Conservation (phyloP, 805 yeast genomes). For the Wickerhamiella azymoides region DNA sequence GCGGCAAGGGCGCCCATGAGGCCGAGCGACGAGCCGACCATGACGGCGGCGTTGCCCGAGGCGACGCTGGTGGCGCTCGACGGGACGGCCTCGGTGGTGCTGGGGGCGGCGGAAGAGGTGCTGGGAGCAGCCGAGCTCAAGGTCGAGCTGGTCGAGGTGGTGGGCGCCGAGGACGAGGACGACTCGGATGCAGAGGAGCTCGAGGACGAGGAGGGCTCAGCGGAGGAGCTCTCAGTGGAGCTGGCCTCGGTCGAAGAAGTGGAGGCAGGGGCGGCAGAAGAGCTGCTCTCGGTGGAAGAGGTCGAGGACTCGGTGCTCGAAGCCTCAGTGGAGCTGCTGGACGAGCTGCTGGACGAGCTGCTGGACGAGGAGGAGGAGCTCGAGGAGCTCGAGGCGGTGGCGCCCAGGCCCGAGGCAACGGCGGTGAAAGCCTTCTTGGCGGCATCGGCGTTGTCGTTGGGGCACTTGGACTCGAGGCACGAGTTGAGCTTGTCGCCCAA, state of each 20-base stretch:
- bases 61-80: slow-evolving; percentile 1
- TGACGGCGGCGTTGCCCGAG: slow-evolving; percentile 4
- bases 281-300: neutral
- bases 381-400: slow-evolving; percentile 6
- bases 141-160: too few species aligned
- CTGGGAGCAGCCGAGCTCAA: neutral
- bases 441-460: slow-evolving; percentile 37
- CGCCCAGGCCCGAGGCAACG: slow-evolving; percentile 15
- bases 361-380: too few species aligned
- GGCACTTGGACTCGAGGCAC: slow-evolving; percentile 55
- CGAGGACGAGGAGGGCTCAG: slow-evolving; percentile 1
- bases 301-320: slow-evolving; percentile 1
- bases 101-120: neutral
- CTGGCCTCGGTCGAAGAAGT: slow-evolving; percentile 3
- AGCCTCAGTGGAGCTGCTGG: slow-evolving; percentile 6
- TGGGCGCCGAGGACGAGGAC: slow-evolving; percentile 1
- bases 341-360: slow-evolving; percentile 1
- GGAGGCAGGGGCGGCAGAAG: slow-evolving; percentile 3
- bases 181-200: neutral
- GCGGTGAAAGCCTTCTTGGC: slow-evolving; percentile 47
- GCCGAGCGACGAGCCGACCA: slow-evolving; percentile 5
- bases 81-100: neutral
- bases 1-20: slow-evolving; percentile 6
- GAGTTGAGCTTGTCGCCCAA: slow-evolving; percentile 38
- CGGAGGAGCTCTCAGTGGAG: slow-evolving; percentile 8